Percentiles rank a stretch among this genome's conserved stretches.
Conservation (phyloP, 129 eudicot species). For the Scalesia atractyloides region DNA sequence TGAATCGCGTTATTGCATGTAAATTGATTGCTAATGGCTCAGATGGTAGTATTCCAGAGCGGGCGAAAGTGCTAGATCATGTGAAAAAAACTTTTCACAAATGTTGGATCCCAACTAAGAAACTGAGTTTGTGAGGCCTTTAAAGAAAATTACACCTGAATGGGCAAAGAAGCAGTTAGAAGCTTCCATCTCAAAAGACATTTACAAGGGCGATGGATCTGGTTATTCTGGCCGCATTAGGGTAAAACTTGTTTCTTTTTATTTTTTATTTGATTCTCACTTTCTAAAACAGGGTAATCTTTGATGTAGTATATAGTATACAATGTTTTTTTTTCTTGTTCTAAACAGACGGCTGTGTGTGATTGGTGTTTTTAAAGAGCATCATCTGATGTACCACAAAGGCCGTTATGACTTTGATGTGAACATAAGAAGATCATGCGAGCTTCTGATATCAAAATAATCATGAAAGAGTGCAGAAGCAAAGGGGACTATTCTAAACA, state of each 20-base stretch:
- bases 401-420: constrained; percentile 20
- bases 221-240: constrained; percentile 46
- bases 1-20: background rate
- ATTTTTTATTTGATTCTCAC: background rate
- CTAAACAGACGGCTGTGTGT: constrained; percentile 54
- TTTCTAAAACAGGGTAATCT: background rate
- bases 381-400: constrained; percentile 17
- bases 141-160: constrained; percentile 55
- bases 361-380: constrained; percentile 31
- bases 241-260: constrained; percentile 28
- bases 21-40: background rate
- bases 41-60: constrained; percentile 35
- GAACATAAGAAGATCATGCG: constrained; percentile 21
- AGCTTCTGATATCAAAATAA: constrained; percentile 21
- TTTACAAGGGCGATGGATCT: constrained; percentile 62
- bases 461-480: constrained; percentile 46
- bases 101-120: constrained; percentile 51
- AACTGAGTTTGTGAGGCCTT: constrained; percentile 43
- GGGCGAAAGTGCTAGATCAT: constrained; percentile 56
- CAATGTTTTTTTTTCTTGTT: background rate
- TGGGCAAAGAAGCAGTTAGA: constrained; percentile 54
- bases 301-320: background rate
- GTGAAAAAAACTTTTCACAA: constrained; percentile 52
- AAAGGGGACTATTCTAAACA: constrained; percentile 35
- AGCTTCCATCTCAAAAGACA: constrained; percentile 55